These are phyloP conservation scores for Zygoascus biomembranicola DNA, from an alignment of 805 yeast genomes.

Conservation along the genomic window DNA sequence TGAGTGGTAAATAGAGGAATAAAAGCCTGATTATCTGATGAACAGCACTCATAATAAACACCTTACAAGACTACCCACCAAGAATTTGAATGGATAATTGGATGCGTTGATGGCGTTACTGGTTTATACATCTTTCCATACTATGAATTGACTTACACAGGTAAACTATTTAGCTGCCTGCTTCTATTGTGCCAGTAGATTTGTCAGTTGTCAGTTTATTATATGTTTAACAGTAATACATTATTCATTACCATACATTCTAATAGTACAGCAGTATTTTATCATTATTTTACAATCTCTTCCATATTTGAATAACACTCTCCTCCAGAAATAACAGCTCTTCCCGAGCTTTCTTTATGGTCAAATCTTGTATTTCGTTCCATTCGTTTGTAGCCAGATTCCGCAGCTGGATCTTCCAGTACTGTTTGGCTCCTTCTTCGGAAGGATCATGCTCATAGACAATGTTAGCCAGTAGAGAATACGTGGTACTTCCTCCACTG, in stretches of 20 bases:
- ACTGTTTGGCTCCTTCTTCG: slow-evolving; percentile 20
- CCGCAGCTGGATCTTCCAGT: slow-evolving; percentile 44
- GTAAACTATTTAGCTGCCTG: no score
- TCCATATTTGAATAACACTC: slow-evolving; percentile 64
- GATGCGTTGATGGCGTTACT: no score
- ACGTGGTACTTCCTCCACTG: slow-evolving; percentile 20
- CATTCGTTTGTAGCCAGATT: slow-evolving; percentile 40
- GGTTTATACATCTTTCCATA: no score
- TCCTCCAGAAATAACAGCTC: slow-evolving; percentile 58
- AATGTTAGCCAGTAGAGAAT: slow-evolving; percentile 44
- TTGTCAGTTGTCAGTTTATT: no score
- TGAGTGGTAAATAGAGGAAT: no score
- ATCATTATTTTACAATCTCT: slow-evolving; percentile 14
- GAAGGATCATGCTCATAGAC: slow-evolving; percentile 27
- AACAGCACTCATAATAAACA: neutral
- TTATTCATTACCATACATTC: neutral
- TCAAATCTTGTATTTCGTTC: slow-evolving; percentile 50
- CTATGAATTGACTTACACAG: no score
- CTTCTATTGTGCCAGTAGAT: no score
- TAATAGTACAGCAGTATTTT: neutral
- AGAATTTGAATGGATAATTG: no score
- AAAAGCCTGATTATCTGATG: neutral
- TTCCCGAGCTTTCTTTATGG: slow-evolving; percentile 38
- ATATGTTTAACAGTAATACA: no score
- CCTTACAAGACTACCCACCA: no score